Evolutionary conservation across 2,329 filamentous ascomycete genomes (phyloP), one percentile per base, ranked within the genome.

Genomic region (Magnaporthiopsis rhizophila): DNA sequence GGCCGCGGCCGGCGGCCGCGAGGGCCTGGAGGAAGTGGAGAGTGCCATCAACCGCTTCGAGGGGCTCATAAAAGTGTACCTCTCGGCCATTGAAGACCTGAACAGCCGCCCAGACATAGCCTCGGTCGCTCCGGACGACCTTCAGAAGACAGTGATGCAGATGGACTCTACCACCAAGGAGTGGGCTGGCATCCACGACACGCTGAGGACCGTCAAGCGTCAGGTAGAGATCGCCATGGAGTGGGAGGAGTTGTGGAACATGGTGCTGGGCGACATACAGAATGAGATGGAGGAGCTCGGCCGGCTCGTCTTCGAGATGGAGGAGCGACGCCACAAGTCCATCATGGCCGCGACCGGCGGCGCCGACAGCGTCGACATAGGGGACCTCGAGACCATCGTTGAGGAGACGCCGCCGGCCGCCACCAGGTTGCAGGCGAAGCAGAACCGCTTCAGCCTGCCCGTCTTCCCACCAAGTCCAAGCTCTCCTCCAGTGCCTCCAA

Each of bases 191-290:
- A 94, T 97, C 70, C 90, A 92, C 70, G 81, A 80, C 58, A 89
- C 89, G 1, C 79, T 99, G 62, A 89, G 89, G 67, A 88, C 79
- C 32, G 89, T 97, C 64, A 96, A 96, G 74, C 85, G 85, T 61
- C 94, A 98, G 72, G 94, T 99, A 24, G 95, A 98, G 75, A 87
- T 97, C 65, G 95, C 95, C 60, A 96, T 98, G 92, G 95, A 99
- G 73, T 99, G 94, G 94, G 93, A 97, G 75, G 93, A 98, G 77
- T 81, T 99, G 50, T 98, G 95, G 94, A 92, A 92, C 70, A 91
- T 85, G 68, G 94, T 98, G 3, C 81, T 99, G 3, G 94, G 93
- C 59, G 94, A 98, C 73, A 97, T 98, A 66, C 91, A 93, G 63
- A 87, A 89, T 67, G 95, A 99, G 77, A 88, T 86, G 73, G 74